Evolutionary conservation across 2,329 filamentous ascomycete genomes (phyloP).

Genomic region (Alternaria triticimaculans): DNA sequence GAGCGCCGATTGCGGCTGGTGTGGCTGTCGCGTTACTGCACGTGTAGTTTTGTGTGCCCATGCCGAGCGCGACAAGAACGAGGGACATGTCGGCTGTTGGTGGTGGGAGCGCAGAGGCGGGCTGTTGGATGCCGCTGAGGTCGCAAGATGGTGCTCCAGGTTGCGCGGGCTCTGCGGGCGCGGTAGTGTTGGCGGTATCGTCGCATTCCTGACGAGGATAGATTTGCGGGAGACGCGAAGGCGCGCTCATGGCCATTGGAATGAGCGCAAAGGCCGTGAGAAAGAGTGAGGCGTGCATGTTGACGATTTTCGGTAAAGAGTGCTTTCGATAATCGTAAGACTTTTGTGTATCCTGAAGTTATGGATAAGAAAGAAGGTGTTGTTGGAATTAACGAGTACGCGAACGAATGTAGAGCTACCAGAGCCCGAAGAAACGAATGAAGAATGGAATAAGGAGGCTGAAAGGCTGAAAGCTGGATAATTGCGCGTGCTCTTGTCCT

Average conservation of each 20-base stretch:
- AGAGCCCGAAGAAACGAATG: constrained; percentile 38
- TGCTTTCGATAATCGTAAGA: constrained; percentile 1
- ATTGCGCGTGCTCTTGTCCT: neutral
- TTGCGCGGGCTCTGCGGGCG: neutral
- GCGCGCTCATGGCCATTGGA: constrained; percentile 32
- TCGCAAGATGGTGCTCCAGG: constrained; percentile 26
- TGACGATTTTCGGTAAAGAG: constrained; percentile 5
- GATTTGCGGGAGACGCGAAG: constrained; percentile 16
- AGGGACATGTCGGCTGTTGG: constrained; percentile 42
- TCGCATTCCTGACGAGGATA: constrained; percentile 25
- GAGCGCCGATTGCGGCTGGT: constrained; percentile 52
- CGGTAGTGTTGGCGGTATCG: neutral
- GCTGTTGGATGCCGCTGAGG: constrained; percentile 31
- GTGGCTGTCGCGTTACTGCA: constrained; percentile 42
- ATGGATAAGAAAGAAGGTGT: neutral
- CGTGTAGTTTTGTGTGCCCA: constrained; percentile 60
- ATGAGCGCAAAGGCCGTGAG: constrained; percentile 30
- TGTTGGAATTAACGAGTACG: constrained; percentile 6
- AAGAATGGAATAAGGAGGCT: constrained; percentile 12
- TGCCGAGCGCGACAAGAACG: constrained; percentile 55
- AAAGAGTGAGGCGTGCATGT: constrained; percentile 33
- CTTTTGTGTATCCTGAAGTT: neutral
- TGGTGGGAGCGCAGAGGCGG: constrained; percentile 32
- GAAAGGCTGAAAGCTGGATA: constrained; percentile 3
- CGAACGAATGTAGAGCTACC: constrained; percentile 35